phyloP scores from a whole-genome alignment of 2,329 filamentous ascomycete genomes.

The Microthyrium microscopicum region DNA sequence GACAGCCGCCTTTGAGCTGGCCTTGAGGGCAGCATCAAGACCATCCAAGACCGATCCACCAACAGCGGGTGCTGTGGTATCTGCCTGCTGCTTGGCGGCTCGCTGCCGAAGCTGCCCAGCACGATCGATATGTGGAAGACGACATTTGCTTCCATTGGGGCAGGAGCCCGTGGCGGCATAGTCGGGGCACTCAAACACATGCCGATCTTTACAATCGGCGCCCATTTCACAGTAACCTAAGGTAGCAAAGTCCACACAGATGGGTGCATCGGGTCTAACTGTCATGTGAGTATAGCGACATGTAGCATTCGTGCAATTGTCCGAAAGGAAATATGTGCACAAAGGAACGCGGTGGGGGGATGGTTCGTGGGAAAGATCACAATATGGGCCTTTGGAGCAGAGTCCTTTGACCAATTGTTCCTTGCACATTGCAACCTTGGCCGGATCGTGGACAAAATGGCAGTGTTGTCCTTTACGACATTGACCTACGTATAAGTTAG shows the following conservation, averaged over 20 bases:
- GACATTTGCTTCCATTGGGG: constrained; percentile 64
- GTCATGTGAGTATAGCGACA: constrained; percentile 86
- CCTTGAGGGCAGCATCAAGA: too few relatives aligned
- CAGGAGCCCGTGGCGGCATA: constrained; percentile 84
- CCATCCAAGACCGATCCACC: too few relatives aligned
- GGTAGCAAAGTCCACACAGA: constrained; percentile 71
- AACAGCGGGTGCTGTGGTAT: constrained; percentile 25
- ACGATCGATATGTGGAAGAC: constrained; percentile 72
- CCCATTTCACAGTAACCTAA: constrained; percentile 84
- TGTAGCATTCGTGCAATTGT: constrained; percentile 71
- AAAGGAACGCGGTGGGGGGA: constrained; percentile 70
- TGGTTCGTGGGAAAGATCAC: constrained; percentile 80
- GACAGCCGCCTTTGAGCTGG: too few relatives aligned
- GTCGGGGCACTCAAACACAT: constrained; percentile 86
- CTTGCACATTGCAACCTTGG: constrained; percentile 82
- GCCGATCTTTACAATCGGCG: constrained; percentile 57
- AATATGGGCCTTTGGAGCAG: constrained; percentile 61
- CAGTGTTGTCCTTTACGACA: constrained; percentile 71
- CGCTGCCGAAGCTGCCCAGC: constrained; percentile 60
- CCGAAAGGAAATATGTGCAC: constrained; percentile 79
- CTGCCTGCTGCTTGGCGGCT: constrained; percentile 22
- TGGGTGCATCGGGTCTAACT: constrained; percentile 58
- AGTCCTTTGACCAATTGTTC: constrained; percentile 64
- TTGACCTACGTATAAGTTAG: constrained; percentile 50
- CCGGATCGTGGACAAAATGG: constrained; percentile 65